Conservation (phyloP, 371 early-diverging fungal species). For the Mucor mucedo region DNA sequence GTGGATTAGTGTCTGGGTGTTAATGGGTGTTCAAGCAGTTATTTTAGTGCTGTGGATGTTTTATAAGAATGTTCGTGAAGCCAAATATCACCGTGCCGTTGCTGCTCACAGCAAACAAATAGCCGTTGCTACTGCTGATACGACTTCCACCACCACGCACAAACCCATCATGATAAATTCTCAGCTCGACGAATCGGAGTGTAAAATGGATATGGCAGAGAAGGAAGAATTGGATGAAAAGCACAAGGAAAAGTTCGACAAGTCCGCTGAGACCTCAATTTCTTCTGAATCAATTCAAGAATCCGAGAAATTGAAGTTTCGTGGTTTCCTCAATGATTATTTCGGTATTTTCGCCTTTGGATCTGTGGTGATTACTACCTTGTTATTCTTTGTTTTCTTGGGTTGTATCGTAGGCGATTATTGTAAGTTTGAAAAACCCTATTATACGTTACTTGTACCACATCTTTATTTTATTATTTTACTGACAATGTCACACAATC, state of each 20-base stretch:
- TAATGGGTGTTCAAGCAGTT: slow-evolving; percentile 46
- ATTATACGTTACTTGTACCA: neutral
- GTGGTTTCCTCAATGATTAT: slow-evolving; percentile 65
- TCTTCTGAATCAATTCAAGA: slow-evolving; percentile 40
- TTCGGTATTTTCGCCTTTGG: slow-evolving; percentile 60
- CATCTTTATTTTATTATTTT: slow-evolving; percentile 10
- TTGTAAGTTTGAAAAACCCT: slow-evolving; percentile 47
- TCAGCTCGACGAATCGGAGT: slow-evolving; percentile 23
- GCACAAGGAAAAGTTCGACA: slow-evolving; percentile 4
- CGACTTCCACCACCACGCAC: neutral
- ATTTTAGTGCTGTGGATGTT: slow-evolving; percentile 51
- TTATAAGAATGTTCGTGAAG: slow-evolving; percentile 36
- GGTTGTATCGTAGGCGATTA: slow-evolving; percentile 74
- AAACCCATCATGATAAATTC: slow-evolving; percentile 6
- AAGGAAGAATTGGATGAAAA: neutral
- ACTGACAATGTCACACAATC: slow-evolving; percentile 13
- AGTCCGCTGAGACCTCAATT: slow-evolving; percentile 12
- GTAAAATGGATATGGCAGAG: slow-evolving; percentile 13
- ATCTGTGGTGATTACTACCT: slow-evolving; percentile 57
- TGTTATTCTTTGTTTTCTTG: slow-evolving; percentile 71
- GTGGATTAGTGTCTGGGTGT: slow-evolving; percentile 59
- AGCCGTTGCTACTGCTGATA: neutral
- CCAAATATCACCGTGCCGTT: slow-evolving; percentile 19
- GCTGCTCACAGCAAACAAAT: slow-evolving; percentile 1
- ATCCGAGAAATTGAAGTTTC: slow-evolving; percentile 57